These are phyloP conservation scores for Allomyces macrogynus DNA, from an alignment of 192 early-diverging fungal species.

Conservation along the genomic window DNA sequence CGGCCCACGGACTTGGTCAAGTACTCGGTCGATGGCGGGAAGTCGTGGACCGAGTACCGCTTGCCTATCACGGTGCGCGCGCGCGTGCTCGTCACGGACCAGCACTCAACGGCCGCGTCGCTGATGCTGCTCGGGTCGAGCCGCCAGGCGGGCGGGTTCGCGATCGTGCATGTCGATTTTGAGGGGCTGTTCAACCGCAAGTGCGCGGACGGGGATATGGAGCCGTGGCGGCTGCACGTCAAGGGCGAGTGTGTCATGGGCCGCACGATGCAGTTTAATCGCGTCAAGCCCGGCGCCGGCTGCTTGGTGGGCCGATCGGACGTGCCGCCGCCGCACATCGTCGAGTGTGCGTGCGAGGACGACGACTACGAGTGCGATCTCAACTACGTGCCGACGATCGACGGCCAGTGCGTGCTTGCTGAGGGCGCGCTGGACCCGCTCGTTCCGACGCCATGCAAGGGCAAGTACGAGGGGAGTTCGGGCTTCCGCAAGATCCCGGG, in stretches of 20 bases:
- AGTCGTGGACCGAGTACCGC: conserved; percentile 35
- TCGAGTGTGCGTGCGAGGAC: conserved; percentile 50
- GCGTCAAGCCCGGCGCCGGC: background rate
- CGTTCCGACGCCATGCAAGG: conserved; percentile 1
- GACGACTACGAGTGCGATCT: conserved; percentile 91
- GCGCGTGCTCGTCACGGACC: conserved; percentile 52
- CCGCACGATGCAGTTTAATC: conserved; percentile 8
- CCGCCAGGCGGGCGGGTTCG: conserved; percentile 8
- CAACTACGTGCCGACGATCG: conserved; percentile 36
- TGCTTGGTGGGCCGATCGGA: conserved; percentile 12
- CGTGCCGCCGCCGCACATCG: conserved; percentile 28
- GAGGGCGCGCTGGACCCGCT: conserved; percentile 4
- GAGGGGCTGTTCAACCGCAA: conserved; percentile 26
- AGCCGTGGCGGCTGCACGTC: conserved; percentile 55
- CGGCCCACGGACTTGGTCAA: conserved; percentile 26
- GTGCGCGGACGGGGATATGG: conserved; percentile 31
- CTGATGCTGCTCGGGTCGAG: conserved; percentile 39
- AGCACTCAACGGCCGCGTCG: conserved; percentile 49
- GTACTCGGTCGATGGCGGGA: conserved; percentile 62
- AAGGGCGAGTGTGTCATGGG: conserved; percentile 57
- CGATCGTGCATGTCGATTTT: conserved; percentile 56
- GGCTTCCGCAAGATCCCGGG: conserved; percentile 75
- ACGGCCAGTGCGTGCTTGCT: conserved; percentile 35
- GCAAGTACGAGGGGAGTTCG: conserved; percentile 46
- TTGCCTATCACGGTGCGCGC: conserved; percentile 31